A percentile compares a stretch with the other conserved stretches of the same genome.
Evolutionary conservation across 2,329 filamentous ascomycete genomes (phyloP).

Genomic region (Xylariaceae sp.): DNA sequence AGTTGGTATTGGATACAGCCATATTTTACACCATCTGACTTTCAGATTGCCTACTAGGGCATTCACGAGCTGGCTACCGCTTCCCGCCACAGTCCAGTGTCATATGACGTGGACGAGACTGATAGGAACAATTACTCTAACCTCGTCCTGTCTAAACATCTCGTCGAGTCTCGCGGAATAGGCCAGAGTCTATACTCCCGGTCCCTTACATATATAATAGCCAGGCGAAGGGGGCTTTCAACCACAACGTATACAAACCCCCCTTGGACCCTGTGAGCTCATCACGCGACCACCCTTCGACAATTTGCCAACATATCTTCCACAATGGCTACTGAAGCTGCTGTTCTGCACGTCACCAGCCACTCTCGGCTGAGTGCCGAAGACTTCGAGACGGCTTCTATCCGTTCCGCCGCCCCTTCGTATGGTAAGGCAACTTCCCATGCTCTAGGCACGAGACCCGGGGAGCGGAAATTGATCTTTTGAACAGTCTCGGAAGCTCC

Average conservation of each 20-base stretch:
- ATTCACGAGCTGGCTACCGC: too few relatives aligned
- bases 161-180: too few relatives aligned
- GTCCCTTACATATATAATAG: neutral
- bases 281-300: neutral
- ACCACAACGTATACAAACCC: neutral
- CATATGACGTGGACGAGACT: conserved; percentile 1
- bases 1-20: conserved; percentile 1
- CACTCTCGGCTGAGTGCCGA: conserved; percentile 35
- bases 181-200: too few relatives aligned
- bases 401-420: conserved; percentile 62
- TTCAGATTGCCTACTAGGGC: conserved; percentile 1
- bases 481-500: conserved; percentile 56
- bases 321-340: conserved; percentile 27
- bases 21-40: conserved; percentile 13
- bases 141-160: too few relatives aligned
- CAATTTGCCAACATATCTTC: conserved; percentile 3
- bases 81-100: too few relatives aligned
- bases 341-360: conserved; percentile 20
- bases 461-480: conserved; percentile 14
- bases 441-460: neutral
- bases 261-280: neutral
- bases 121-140: neutral
- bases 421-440: conserved; percentile 45
- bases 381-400: conserved; percentile 63
- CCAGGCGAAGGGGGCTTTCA: neutral